phyloP scores from a whole-genome alignment of 768 basidiomycete genomes.

The Auricularia sp. region DNA sequence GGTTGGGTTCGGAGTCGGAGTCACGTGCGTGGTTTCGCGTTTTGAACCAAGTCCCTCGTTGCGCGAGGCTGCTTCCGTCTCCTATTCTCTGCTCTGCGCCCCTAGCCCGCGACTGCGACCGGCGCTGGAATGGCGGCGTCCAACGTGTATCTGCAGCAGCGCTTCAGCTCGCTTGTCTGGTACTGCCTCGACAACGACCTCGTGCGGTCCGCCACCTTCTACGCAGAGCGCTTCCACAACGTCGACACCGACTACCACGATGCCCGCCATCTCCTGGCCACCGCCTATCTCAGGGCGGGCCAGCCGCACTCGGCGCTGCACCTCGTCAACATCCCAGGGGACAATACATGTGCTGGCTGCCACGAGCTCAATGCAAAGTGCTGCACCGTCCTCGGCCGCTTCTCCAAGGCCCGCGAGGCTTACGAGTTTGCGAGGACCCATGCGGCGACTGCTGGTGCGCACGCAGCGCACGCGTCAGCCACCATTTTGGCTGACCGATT shows the following conservation, averaged over 20 bases:
- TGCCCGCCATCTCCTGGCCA: constrained; percentile 77
- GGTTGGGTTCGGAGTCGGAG: neutral
- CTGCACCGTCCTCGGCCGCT: constrained; percentile 58
- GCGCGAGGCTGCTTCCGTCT: neutral
- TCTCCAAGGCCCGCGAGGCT: constrained; percentile 66
- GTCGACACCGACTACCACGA: constrained; percentile 65
- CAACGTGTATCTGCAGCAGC: constrained; percentile 47
- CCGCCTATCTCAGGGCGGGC: constrained; percentile 54
- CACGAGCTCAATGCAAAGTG: constrained; percentile 71
- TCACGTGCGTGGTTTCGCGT: neutral
- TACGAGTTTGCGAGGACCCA: constrained; percentile 33
- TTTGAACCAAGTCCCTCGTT: neutral
- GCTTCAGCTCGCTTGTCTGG: constrained; percentile 69
- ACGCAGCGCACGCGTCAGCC: neutral
- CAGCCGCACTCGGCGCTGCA: constrained; percentile 67
- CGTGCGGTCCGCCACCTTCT: constrained; percentile 72
- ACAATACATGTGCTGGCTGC: constrained; percentile 61
- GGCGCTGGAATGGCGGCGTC: constrained; percentile 4
- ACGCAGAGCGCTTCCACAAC: constrained; percentile 75
- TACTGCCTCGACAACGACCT: constrained; percentile 76
- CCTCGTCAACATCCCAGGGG: constrained; percentile 53
- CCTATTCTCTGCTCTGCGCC: neutral
- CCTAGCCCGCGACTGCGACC: neutral
- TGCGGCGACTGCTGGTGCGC: neutral
- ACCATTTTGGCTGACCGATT: neutral